phyloP scores from a whole-genome alignment of 2,329 filamentous ascomycete genomes.

The Sclerotinia nivalis region DNA sequence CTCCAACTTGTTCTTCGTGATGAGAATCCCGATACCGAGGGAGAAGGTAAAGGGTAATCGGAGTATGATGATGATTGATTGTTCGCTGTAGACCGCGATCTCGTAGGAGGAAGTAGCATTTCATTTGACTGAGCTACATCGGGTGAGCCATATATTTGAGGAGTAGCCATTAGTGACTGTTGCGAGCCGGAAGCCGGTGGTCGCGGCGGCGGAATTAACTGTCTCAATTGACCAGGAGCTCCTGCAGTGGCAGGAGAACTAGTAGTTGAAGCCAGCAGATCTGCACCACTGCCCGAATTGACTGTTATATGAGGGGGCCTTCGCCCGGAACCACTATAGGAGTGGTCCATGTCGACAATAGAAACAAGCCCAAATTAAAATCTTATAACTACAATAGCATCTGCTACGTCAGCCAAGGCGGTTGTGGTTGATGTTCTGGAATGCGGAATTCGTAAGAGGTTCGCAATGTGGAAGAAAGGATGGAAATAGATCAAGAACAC shows the following conservation, averaged over 20 bases:
- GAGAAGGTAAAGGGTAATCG: constrained; percentile 42
- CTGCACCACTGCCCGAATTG: constrained; percentile 58
- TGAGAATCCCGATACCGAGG: constrained; percentile 49
- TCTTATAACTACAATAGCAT: constrained; percentile 17
- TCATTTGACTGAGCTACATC: constrained; percentile 46
- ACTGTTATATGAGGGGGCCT: constrained; percentile 61
- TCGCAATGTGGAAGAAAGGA: constrained; percentile 14
- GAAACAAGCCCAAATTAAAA: background rate
- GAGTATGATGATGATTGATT: constrained; percentile 53
- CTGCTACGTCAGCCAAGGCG: constrained; percentile 12
- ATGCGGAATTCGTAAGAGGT: constrained; percentile 1
- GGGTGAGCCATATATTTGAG: constrained; percentile 35
- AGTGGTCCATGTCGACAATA: constrained; percentile 21
- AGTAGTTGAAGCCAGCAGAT: constrained; percentile 46
- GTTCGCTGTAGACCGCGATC: constrained; percentile 45
- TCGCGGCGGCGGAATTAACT: constrained; percentile 35
- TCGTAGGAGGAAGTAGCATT: constrained; percentile 50
- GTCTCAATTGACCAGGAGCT: constrained; percentile 37
- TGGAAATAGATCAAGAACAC: constrained; percentile 10
- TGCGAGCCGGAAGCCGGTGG: constrained; percentile 26
- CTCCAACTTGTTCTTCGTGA: constrained; percentile 66
- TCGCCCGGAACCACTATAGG: constrained; percentile 21
- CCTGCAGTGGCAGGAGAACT: constrained; percentile 39
- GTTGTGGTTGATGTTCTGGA: constrained; percentile 15
- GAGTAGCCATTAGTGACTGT: constrained; percentile 22